These are phyloP conservation scores for Ceratocystiopsis brevicomis DNA, from an alignment of 2,329 filamentous ascomycete species.

Conservation along the genomic window DNA sequence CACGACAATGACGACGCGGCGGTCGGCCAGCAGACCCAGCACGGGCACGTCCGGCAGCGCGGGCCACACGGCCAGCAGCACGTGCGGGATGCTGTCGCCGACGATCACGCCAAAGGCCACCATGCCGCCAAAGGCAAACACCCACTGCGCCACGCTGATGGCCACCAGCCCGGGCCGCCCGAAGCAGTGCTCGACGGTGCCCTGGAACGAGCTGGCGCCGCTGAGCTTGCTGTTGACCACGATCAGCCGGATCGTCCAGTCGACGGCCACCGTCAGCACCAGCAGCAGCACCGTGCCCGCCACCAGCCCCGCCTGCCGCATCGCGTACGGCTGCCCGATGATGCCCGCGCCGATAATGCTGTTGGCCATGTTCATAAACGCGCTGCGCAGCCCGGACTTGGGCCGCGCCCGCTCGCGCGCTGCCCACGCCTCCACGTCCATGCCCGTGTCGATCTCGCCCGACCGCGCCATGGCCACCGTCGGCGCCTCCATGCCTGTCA, in stretches of 20 bases:
- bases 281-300: slow-evolving; percentile 65
- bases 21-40: slow-evolving; percentile 62
- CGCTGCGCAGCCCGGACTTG: slow-evolving; percentile 67
- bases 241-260: slow-evolving; percentile 96
- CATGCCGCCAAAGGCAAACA: slow-evolving; percentile 98
- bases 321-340: slow-evolving; percentile 84
- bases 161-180: slow-evolving; percentile 73
- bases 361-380: slow-evolving; percentile 99
- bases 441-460: slow-evolving; percentile 10
- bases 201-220: slow-evolving; percentile 84
- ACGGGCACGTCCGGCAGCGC: slow-evolving; percentile 53
- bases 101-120: slow-evolving; percentile 95
- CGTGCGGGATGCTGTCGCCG: slow-evolving; percentile 87
- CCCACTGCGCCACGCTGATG: slow-evolving; percentile 83
- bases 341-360: slow-evolving; percentile 74
- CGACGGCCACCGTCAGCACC: slow-evolving; percentile 61
- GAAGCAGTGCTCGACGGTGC: slow-evolving; percentile 90
- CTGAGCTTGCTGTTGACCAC: slow-evolving; percentile 95
- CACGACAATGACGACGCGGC: slow-evolving; percentile 70
- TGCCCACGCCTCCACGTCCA: slow-evolving; percentile 25
- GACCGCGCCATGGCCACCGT: slow-evolving; percentile 47
- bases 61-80: slow-evolving; percentile 67
- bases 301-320: slow-evolving; percentile 73
- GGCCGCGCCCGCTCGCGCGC: slow-evolving; percentile 44
- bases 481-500: slow-evolving; percentile 71